Evolutionary conservation across 164 flowering plant species (phyloP), one percentile per base, ranked within the genome.

Genomic region (Buxus sempervirens): DNA sequence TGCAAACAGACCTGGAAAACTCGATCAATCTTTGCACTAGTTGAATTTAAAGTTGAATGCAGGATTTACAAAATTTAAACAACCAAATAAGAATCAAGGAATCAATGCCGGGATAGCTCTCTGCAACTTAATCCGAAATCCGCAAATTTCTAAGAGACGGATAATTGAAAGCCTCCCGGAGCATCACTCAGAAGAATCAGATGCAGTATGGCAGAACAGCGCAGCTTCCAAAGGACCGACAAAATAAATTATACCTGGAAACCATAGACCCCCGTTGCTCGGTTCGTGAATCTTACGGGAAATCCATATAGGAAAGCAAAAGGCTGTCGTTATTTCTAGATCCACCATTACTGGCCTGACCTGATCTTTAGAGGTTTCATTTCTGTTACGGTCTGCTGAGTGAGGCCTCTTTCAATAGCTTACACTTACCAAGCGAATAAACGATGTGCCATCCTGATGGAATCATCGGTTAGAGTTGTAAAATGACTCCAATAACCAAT

Each of bases 211-310:
- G 24, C 57, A 51, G 51, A 15, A 10, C 38, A n/a, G 19, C 13
- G 7, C 41, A 66, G 63, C n/a, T 42, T 62, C 62, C 63, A 22
- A 21, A 54, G 26, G 7, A 25, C 20, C n/a, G 54, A 66, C 23
- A 42, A 54, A 66, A 56, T 66, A 54, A 45, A 64, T 70, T 63
- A 45, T 24, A 59, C 74, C 69, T 64, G 74, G 69, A 36, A 18
- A 25, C 25, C 19, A 21, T 28, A 32, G 12, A 14, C 15, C 53
- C 51, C 38, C 38, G 53, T 24, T 41, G 15, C 57, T 58, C 70
- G 25, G 15, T 53, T 65, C 58, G 66, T 66, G 48, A 27, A 54
- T 72, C 66, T 70, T 42, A 72, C 70, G 51, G 62, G 66, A 72
- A 60, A 21, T 66, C 70, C 75, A 72, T 69, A 25, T 38, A 5